These are phyloP conservation scores for Ophiostoma quercus DNA, from an alignment of 2,329 filamentous ascomycete species.

Conservation along the genomic window DNA sequence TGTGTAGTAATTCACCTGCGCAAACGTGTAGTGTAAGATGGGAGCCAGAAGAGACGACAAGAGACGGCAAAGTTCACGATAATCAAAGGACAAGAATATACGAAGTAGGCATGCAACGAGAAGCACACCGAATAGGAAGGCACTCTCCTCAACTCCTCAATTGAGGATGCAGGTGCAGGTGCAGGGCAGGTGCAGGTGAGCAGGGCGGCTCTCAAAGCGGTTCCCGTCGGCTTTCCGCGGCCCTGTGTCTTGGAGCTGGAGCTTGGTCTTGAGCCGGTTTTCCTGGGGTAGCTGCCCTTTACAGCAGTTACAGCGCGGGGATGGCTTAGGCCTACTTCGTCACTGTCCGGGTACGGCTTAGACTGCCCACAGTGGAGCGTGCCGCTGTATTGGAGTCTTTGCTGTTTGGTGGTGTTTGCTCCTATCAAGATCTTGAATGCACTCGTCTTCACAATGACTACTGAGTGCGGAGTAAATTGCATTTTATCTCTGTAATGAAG, in stretches of 20 bases:
- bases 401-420: background rate
- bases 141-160: conserved; percentile 13
- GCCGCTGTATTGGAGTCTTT: conserved; percentile 1
- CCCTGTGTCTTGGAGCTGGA: conserved; percentile 1
- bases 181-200: background rate
- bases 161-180: background rate
- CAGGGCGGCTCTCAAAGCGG: background rate
- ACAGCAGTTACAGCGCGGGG: background rate
- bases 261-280: background rate
- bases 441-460: background rate
- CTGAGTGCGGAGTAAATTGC: too few relatives aligned
- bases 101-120: background rate
- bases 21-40: background rate
- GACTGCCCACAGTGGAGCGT: conserved; percentile 4
- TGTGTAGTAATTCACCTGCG: too few relatives aligned
- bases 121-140: background rate
- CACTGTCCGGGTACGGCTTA: background rate
- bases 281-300: background rate
- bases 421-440: background rate
- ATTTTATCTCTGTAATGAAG: too few relatives aligned
- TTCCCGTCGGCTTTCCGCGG: conserved; percentile 14
- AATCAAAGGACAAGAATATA: background rate
- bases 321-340: conserved; percentile 11
- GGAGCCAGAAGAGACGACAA: background rate
- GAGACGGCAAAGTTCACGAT: background rate